phyloP scores from a whole-genome alignment of 306 rosid species.

The Sesbania bispinosa region DNA sequence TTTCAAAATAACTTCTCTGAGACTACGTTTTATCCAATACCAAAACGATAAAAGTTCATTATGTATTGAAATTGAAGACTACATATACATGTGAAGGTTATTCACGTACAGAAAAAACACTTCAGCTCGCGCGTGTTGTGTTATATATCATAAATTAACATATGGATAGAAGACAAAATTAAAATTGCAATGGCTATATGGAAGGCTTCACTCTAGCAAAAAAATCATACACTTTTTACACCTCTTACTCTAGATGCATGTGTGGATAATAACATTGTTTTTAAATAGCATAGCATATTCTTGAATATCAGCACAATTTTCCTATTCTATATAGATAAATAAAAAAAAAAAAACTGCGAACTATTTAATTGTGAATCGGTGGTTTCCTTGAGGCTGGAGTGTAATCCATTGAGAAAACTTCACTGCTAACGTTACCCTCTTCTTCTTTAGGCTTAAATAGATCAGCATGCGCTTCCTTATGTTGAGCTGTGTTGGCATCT shows the following conservation, averaged over 20 bases:
- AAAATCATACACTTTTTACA: too few species aligned
- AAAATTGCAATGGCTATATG: too few species aligned
- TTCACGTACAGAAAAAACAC: too few species aligned
- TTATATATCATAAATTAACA: too few species aligned
- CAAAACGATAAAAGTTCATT: too few species aligned
- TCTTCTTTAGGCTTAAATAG: constrained; percentile 37
- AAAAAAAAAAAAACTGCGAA: constrained; percentile 14
- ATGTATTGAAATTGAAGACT: too few species aligned
- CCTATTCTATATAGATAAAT: neutral
- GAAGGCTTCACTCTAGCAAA: too few species aligned
- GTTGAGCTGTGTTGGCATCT: neutral
- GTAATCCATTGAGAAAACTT: constrained; percentile 70
- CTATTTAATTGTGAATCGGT: constrained; percentile 73
- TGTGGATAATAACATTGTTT: neutral
- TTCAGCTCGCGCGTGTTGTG: too few species aligned
- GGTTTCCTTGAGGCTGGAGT: constrained; percentile 85
- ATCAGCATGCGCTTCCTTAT: constrained; percentile 27
- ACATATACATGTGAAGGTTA: too few species aligned
- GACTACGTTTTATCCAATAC: too few species aligned
- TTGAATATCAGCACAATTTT: neutral
- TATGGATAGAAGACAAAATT: too few species aligned
- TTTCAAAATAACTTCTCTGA: too few species aligned
- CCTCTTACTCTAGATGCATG: neutral
- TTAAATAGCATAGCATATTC: neutral
- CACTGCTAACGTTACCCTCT: constrained; percentile 27